phyloP scores from a whole-genome alignment of 345 rosid species.

The Arabidopsis suecica region DNA sequence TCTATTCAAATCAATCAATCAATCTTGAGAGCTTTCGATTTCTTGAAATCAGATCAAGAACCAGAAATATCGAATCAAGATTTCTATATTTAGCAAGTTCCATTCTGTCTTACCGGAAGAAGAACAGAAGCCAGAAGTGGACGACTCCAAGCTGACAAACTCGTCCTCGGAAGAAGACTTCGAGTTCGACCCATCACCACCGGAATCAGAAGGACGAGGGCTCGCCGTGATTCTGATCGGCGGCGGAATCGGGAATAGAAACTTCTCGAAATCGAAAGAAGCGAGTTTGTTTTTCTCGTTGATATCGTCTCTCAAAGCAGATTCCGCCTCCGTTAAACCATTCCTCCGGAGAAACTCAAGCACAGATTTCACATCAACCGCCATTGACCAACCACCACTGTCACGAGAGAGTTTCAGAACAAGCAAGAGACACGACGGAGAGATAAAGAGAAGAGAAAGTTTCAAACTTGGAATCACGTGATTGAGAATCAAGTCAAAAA shows the following conservation, averaged over 20 bases:
- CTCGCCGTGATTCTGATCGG: slow-evolving; percentile 69
- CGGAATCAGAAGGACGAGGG: slow-evolving; percentile 41
- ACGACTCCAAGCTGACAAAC: slow-evolving; percentile 87
- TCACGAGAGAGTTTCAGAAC: slow-evolving; percentile 26
- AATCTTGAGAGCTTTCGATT: not conserved
- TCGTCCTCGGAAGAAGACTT: slow-evolving; percentile 63
- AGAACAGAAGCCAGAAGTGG: slow-evolving; percentile 59
- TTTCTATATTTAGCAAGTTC: not conserved
- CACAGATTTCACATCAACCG: slow-evolving; percentile 61
- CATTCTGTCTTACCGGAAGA: slow-evolving; percentile 33
- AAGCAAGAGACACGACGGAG: slow-evolving; percentile 3
- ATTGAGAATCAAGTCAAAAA: slow-evolving; percentile 46
- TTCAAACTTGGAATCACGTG: slow-evolving; percentile 44
- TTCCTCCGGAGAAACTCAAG: slow-evolving; percentile 67
- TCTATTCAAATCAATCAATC: not conserved
- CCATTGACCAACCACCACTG: slow-evolving; percentile 50
- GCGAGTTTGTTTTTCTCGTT: slow-evolving; percentile 63
- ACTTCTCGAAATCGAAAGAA: slow-evolving; percentile 83
- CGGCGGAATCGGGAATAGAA: slow-evolving; percentile 84
- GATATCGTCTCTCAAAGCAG: slow-evolving; percentile 75
- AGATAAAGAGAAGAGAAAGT: slow-evolving; percentile 15
- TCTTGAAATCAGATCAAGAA: slow-evolving; percentile 23
- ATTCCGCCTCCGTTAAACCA: slow-evolving; percentile 69
- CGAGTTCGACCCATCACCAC: slow-evolving; percentile 35
- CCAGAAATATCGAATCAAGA: not conserved